Evolutionary conservation across 495 filamentous ascomycete species (phyloP), one percentile per base, ranked within the genome.

Genomic region (Pyronema omphalodes): DNA sequence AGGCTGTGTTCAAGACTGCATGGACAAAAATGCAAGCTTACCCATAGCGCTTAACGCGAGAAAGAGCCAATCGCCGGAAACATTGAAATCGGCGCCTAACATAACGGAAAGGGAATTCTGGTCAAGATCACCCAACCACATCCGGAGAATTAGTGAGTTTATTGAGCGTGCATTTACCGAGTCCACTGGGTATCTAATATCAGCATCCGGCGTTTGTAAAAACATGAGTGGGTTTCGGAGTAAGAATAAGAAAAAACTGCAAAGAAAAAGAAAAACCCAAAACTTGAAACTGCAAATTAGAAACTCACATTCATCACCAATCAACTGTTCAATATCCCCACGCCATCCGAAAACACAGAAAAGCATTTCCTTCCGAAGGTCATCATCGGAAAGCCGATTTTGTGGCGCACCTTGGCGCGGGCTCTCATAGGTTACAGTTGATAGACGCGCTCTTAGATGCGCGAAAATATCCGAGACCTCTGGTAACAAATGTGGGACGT

Each of bases 341-440:
- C 86, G 80, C 87, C 89, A 96, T 8, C 91, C 93, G 70, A 98
- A 98, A 0, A 98, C 86, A 33, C 86, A 82, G 64, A 77, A 86
- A 15, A 98, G 71, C 93, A 96, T 96, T 68, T 94, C 85, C 37
- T 75, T 78, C 47, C 89, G 81, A 39, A 94, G 75, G 59, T 91
- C 82, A 64, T 95, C 83, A 23, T 88, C 80, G 1, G 83, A 89
- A 29, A 91, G 66, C 40, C 75, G 73, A 11, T 57, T 57, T 14
- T 54, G 52, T 74, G 4, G 79, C 74, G 56, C 85, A 80, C 7
- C 78, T 55, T 63, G 74, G 9, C 59, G 62, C 17, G 63, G 63
- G 19, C 59, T 65, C 29, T 65, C 62, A 39, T 66, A 65, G 23
- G 62, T 65, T 12, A 65, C 63, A 37, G 51, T 55, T 37, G 43